Evolutionary conservation across 2,329 filamentous ascomycete genomes (phyloP).

Genomic region (Xylaria sp.): DNA sequence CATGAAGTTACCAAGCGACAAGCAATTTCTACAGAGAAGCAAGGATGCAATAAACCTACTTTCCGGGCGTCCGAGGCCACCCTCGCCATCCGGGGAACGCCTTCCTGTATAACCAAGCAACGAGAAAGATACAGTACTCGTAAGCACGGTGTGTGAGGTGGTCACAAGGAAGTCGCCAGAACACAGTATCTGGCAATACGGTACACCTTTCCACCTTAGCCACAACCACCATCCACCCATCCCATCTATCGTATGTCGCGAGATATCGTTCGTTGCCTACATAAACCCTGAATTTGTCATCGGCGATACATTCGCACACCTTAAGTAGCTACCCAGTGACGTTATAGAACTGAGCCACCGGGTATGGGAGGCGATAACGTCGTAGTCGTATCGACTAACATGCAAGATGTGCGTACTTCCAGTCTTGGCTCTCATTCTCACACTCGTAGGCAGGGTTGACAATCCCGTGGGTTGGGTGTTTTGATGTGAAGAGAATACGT

Average conservation of each 20-base stretch:
- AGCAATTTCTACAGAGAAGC: not conserved
- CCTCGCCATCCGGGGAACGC: not conserved
- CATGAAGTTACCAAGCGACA: not conserved
- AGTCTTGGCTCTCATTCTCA: not conserved
- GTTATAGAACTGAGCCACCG: not conserved
- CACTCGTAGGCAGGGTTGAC: constrained; percentile 9
- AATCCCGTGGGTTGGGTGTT: constrained; percentile 37
- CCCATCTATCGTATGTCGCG: not conserved
- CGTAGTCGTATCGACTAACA: constrained; percentile 17
- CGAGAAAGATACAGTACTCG: not conserved
- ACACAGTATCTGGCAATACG: constrained; percentile 6
- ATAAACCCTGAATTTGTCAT: not conserved
- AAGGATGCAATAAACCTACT: constrained; percentile 11
- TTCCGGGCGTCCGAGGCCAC: not conserved
- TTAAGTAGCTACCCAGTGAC: not conserved
- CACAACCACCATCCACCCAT: not conserved
- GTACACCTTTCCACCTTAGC: not conserved
- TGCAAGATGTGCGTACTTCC: constrained; percentile 1
- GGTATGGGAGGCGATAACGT: not conserved
- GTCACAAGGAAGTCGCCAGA: not conserved
- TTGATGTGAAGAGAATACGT: constrained; percentile 2
- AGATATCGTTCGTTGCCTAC: not conserved
- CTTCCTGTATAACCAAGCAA: not conserved
- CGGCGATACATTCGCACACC: not conserved
- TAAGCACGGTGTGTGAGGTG: constrained; percentile 5